Base-by-base conservation (phyloP, 345 rosid genomes). In the Citrus glauca region DNA sequence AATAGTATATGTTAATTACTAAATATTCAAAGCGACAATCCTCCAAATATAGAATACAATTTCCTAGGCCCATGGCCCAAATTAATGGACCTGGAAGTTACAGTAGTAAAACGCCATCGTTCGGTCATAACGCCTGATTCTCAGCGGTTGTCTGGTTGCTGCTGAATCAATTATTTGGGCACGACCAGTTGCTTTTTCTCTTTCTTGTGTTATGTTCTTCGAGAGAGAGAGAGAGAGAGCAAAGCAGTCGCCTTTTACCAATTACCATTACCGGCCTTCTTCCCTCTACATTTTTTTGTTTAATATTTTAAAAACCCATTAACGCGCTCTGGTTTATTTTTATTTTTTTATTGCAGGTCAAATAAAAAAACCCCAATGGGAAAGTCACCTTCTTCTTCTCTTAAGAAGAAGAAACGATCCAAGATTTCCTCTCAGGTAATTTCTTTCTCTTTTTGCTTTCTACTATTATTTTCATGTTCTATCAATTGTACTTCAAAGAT, bases 331-430 rank as follows among this genome's bases (percentile, higher is more conserved):
- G 61, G 37, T 62, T 75, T n/a, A 9, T 27, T 68, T 14, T 4
- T 57, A 45, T 14, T 35, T 35, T 11, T 32, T 73, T 81, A 7
- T 80, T 77, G 73, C 81, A 77, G 86, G 81, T 66, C n/a, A 11
- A 48, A 61, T 55, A 61, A 40, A 45, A 16, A 50, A 40, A 9
- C 42, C 60, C 71, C 56, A 71, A 89, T 88, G 91, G 89, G 87
- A 1, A 89, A 89, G 77, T 25, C 73, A 38, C 50, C 50, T 45
- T 85, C 89, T 25, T 82, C 87, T 56, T 87, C 93, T 53, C 56
- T 59, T 25, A 88, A 87, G 88, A 88, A 87, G 87, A 88, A 83
- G 75, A 85, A 87, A 73, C 88, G 82, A 61, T 81, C 91, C 59
- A 84, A 76, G 83, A 73, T 74, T 79, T 76, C 87, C 2, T 84